These are phyloP conservation scores for Pinus albicaulis DNA, from an alignment of 75 land plant species.

Conservation along the genomic window DNA sequence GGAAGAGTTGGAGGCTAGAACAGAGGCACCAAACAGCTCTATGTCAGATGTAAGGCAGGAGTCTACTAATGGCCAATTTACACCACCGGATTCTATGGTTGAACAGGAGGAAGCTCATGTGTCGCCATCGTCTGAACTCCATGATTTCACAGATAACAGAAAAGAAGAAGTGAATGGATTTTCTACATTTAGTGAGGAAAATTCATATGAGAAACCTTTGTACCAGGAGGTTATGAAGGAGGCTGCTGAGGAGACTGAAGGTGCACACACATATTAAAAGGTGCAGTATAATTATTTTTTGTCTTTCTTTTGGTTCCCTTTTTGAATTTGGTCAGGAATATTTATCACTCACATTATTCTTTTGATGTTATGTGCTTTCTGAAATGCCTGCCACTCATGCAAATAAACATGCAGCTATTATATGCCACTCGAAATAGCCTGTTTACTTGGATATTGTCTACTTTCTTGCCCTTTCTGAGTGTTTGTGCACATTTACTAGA, in stretches of 20 bases:
- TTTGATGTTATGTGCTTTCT: background rate
- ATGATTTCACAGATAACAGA: background rate
- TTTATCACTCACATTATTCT: background rate
- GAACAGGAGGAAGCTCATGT: background rate
- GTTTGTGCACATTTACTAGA: background rate
- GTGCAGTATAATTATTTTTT: background rate
- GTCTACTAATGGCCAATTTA: background rate
- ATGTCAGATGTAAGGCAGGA: background rate
- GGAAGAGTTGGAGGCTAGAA: background rate
- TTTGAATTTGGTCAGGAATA: background rate
- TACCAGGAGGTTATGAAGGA: constrained; percentile 6
- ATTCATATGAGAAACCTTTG: constrained; percentile 6
- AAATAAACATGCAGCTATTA: background rate
- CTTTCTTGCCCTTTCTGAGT: constrained; percentile 7
- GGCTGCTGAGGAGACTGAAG: background rate
- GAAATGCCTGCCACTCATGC: background rate
- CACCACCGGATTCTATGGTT: background rate
- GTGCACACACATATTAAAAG: background rate
- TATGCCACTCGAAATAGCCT: background rate
- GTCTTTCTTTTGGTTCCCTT: background rate
- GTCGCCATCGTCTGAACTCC: background rate
- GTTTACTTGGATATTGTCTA: background rate
- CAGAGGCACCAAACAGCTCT: background rate
- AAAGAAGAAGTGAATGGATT: background rate
- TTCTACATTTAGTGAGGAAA: background rate